Evolutionary conservation across 1,284 basidiomycete genomes (phyloP), one percentile per base, ranked within the genome.

Genomic region (Pseudozyma thailandica): DNA sequence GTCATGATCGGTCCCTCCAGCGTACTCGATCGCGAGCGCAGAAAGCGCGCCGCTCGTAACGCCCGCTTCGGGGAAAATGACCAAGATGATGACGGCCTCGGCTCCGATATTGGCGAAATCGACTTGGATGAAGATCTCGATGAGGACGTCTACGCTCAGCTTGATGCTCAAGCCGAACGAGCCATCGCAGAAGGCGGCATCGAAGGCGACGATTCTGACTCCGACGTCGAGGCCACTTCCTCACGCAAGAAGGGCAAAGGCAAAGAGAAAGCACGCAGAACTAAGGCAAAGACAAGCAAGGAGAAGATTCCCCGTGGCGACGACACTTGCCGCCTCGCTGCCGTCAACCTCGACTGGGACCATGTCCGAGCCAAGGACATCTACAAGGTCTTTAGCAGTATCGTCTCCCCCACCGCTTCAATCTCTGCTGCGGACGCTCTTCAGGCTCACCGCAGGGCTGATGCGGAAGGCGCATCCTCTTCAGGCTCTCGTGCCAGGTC

Each of bases 321-420:
- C 39, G 78, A 78, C 46, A 82, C 80, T 6, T 30, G 47, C 44
- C 88, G 95, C 13, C 84, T 98, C 6, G 96, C 95, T 0, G 89
- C 91, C 26, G 95, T 99, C 74, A 98, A 98, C 82, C 88, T 98
- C 61, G 96, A 99, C 84, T 99, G 96, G 96, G 96, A 98, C 84
- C 89, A 98, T 84, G 89, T 98, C 54, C 90, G 91, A 47, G 93
- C 95, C 1, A 86, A 86, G 31, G 94, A 98, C 83, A 85, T 99
- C 23, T 97, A 89, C 88, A 93, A 92, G 83, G 92, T 98, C 39
- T 94, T 93, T 84, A 89, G 92, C 31, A 97, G 94, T 4, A 88
- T 95, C 50, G 87, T 97, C 18, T 58, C 86, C n/a, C 79, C 80
- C 12, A 66, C 73, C 30, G 77, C 82, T 9, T 37, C 71, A 30